These are phyloP conservation scores for Perilla frutescens DNA, from an alignment of 257 asterid species.

Conservation along the genomic window DNA sequence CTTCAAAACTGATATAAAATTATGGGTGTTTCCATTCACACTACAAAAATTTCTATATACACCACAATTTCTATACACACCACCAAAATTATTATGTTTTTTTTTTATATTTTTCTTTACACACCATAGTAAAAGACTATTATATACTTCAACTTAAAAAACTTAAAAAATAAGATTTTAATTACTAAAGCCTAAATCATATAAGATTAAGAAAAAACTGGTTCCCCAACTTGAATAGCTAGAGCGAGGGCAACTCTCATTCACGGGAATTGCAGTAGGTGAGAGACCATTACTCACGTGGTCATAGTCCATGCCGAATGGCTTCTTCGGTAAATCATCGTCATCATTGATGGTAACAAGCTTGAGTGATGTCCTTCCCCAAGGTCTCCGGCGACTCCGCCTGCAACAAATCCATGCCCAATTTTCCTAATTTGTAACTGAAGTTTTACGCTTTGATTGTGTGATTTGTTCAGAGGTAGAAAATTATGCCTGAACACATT, in stretches of 20 bases:
- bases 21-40: no score
- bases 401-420: constrained; percentile 76
- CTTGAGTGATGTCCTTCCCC: constrained; percentile 70
- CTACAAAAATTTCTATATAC: no score
- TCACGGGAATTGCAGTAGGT: constrained; percentile 88
- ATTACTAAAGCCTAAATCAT: no score
- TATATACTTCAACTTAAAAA: no score
- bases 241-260: constrained; percentile 97
- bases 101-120: no score
- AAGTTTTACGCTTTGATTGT: neutral
- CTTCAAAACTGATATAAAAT: no score
- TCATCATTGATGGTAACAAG: constrained; percentile 72
- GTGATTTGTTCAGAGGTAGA: neutral
- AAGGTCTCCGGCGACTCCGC: constrained; percentile 67
- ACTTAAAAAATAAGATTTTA: no score
- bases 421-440: neutral
- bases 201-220: no score
- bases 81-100: no score
- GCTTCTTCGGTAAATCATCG: constrained; percentile 65
- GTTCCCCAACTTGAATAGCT: constrained; percentile 79
- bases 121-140: no score
- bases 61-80: no score
- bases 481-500: neutral
- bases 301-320: constrained; percentile 81
- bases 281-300: constrained; percentile 74